Evolutionary conservation across 805 yeast genomes (phyloP), one percentile per base, ranked within the genome.

Genomic region (Yarrowia sp.): DNA sequence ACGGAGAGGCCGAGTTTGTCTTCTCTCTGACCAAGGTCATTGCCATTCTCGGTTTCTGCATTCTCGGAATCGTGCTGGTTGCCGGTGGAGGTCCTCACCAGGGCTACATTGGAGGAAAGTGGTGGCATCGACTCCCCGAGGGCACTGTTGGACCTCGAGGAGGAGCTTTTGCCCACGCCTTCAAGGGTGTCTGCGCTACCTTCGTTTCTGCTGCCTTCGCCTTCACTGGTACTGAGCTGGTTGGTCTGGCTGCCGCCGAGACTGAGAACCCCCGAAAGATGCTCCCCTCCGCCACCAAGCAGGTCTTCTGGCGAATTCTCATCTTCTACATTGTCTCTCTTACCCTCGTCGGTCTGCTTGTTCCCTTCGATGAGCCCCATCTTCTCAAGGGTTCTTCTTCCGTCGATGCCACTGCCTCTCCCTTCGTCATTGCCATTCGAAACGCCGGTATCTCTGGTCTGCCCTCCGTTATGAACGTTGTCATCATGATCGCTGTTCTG

Each of bases 271-370:
- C 95, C 56, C 81, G 89, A 73, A 82, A 81, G 68, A 79, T 89
- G 1, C 82, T 89, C 68, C 95, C 94, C 45, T 82, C 83, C 64
- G 93, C 94, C 52, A 86, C 89, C 70, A 90, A 89, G 78, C 93
- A 90, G 79, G 91, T 89, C 3, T 89, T 91, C 79, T 90, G 94
- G 93, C 84, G 95, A 79, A 87, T 90, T 69, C 79, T 87, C 15
- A 77, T 89, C 72, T 90, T 90, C 76, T 91, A 91, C 79, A 82
- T 91, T 76, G 79, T 83, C 11, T 82, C 87, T 71, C 84, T 79
- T 75, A 87, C 79, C 69, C 81, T 83, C 72, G 85, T 82, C 73
- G 89, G 92, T 52, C 85, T 89, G 73, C 81, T 91, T 69, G 94
- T 91, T n/a, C 93, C 94, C 15, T 89, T 82, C 75, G 81, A 80